These are phyloP conservation scores for Puccinia coronata DNA, from an alignment of 1,284 basidiomycete genomes.

Conservation along the genomic window DNA sequence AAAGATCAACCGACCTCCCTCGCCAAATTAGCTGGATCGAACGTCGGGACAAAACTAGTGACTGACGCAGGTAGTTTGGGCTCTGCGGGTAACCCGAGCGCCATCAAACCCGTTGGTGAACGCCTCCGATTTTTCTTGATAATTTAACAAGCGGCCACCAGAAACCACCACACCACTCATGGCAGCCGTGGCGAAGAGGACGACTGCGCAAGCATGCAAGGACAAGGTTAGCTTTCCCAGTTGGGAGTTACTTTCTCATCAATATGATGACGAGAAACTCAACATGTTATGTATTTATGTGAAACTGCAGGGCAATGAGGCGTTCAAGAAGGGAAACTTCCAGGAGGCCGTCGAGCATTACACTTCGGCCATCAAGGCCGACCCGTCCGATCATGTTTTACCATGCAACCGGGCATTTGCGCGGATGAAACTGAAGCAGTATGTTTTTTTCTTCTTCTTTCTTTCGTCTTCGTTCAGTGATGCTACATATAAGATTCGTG, in stretches of 20 bases:
- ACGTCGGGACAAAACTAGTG: too few relatives aligned
- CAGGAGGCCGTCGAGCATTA: constrained; percentile 22
- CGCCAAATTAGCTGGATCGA: too few relatives aligned
- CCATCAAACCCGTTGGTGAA: too few relatives aligned
- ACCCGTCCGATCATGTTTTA: constrained; percentile 18
- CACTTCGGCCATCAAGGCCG: constrained; percentile 25
- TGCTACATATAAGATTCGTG: too few relatives aligned
- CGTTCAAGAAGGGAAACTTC: constrained; percentile 21
- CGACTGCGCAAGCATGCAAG: constrained; percentile 14
- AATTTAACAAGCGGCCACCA: background rate
- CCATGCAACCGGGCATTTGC: constrained; percentile 31
- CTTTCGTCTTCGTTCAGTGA: too few relatives aligned
- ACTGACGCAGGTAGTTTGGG: too few relatives aligned
- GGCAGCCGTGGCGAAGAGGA: background rate
- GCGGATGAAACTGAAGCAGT: constrained; percentile 17
- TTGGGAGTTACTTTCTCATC: background rate
- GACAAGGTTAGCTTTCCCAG: background rate
- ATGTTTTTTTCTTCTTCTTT: too few relatives aligned
- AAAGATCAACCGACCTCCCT: too few relatives aligned
- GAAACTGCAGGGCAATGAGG: constrained; percentile 24
- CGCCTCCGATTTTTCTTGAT: too few relatives aligned
- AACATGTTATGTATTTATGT: too few relatives aligned
- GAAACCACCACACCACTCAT: background rate
- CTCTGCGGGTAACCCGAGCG: too few relatives aligned
- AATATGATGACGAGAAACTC: too few relatives aligned